Conservation (phyloP, 2,329 filamentous ascomycete genomes). For the Gyromitra esculenta region DNA sequence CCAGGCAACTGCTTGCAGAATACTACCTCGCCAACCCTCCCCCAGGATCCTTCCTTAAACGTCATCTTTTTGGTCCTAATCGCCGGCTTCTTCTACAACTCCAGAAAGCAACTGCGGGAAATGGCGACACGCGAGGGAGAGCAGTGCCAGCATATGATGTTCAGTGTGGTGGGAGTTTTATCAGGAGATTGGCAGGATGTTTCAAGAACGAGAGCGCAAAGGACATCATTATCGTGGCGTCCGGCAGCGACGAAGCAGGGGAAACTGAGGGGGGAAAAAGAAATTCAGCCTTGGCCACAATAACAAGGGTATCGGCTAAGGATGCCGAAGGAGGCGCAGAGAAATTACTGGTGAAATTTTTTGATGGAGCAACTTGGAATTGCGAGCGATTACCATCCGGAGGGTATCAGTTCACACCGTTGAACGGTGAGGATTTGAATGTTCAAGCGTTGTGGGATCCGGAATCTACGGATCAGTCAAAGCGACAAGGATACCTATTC, state of each 20-base stretch:
- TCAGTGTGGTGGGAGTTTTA: constrained; percentile 37
- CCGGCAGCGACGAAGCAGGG: constrained; percentile 20
- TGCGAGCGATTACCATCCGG: constrained; percentile 36
- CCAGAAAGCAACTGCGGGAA: constrained; percentile 34
- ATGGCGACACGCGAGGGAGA: constrained; percentile 34
- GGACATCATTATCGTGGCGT: constrained; percentile 36
- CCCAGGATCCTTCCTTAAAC: constrained; percentile 43
- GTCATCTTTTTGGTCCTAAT: constrained; percentile 38
- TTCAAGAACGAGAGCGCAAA: constrained; percentile 33
- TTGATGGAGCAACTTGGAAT: constrained; percentile 39
- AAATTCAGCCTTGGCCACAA: constrained; percentile 29
- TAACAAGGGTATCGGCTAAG: constrained; percentile 35
- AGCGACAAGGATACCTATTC: constrained; percentile 30
- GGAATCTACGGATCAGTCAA: constrained; percentile 12
- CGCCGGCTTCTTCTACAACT: constrained; percentile 40
- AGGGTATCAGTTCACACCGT: constrained; percentile 34
- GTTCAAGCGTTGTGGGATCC: constrained; percentile 38
- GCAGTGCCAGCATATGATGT: constrained; percentile 44
- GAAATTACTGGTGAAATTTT: constrained; percentile 37
- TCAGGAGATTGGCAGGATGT: constrained; percentile 34
- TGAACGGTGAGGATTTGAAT: constrained; percentile 29
- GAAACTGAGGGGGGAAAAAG: constrained; percentile 23
- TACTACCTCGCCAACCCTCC: constrained; percentile 43
- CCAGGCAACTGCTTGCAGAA: constrained; percentile 36
- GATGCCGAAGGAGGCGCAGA: constrained; percentile 16